Base-by-base conservation (phyloP, 345 rosid species). In the Dipteronia sinensis region DNA sequence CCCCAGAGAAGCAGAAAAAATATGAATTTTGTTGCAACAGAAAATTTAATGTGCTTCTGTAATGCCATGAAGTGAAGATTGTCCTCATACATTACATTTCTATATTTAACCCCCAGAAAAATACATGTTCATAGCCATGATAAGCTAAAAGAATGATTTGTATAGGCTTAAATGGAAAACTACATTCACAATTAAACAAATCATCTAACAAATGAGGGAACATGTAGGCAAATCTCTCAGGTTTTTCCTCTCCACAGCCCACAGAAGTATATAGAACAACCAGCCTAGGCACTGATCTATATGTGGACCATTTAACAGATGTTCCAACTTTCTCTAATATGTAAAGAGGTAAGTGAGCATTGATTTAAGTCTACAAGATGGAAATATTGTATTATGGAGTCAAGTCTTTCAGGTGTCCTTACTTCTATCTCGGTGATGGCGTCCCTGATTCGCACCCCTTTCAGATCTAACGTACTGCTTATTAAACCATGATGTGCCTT, bases 401-500 rank as follows among this genome's bases (percentile, higher is more conserved):
- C n/a, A 71, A 70, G 69, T 64, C 29, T 6, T 10, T 79, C 15
- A 76, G 9, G 25, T 63, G 69, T 59, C 55, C 93, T 89, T 90
- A 93, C 98, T 89, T 89, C 79, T 80, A 75, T 87, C 83, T 77
- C 76, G 58, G 51, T 31, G 78, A 23, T 76, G 79, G 46, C 76
- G 63, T 71, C 87, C 86, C 65, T 81, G 81, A 81, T 82, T 88
- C 76, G 80, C 81, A 76, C 79, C 82, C 27, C 76, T 85, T 81
- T 82, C 83, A 13, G 90, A 67, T 70, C 90, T 89, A 78, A 71
- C 89, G 17, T 83, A 83, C 29, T 88, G 82, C 20, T 85, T 87
- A 77, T 80, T 88, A 79, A 87, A 92, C 98, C 98, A 88, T 0
- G 98, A 89, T 58, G 81, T 59, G 15, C 77, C 88, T 78, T 83